These are phyloP conservation scores for Protomyces inundatus DNA, from an alignment of 1,139 yeast species.

Conservation along the genomic window DNA sequence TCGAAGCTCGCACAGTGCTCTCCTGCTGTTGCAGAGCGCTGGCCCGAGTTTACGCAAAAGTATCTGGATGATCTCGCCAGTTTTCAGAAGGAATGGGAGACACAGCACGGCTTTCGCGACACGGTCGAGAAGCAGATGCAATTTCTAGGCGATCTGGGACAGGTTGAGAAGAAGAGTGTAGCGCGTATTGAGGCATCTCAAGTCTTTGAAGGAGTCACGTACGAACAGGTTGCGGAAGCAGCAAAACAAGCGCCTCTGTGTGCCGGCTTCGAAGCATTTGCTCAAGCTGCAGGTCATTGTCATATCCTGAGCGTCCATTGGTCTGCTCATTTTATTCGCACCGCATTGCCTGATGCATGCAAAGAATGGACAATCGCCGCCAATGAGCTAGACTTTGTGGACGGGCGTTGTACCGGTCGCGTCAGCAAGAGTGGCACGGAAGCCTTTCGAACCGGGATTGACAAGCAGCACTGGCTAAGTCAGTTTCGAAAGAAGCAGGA, in stretches of 20 bases:
- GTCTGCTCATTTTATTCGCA: slow-evolving; percentile 6
- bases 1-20: slow-evolving; percentile 7
- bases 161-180: slow-evolving; percentile 1
- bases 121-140: slow-evolving; percentile 2
- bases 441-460: slow-evolving; percentile 19
- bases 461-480: slow-evolving; percentile 6
- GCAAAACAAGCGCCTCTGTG: background rate
- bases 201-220: slow-evolving; percentile 15
- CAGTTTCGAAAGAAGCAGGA: background rate
- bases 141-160: slow-evolving; percentile 4
- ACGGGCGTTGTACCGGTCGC: slow-evolving; percentile 8
- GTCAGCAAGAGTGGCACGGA: slow-evolving; percentile 11
- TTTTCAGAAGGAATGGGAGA: background rate
- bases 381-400: slow-evolving; percentile 7
- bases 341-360: background rate
- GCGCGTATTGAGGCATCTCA: slow-evolving; percentile 7
- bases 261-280: slow-evolving; percentile 4
- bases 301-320: slow-evolving; percentile 22
- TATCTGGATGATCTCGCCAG: slow-evolving; percentile 15
- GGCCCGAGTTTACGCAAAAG: slow-evolving; percentile 10
- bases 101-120: background rate
- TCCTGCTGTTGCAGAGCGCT: background rate
- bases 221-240: background rate
- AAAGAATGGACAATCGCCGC: slow-evolving; percentile 10
- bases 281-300: background rate